Evolutionary conservation across 305 asterid genomes (phyloP), one percentile per base, ranked within the genome.

Genomic region (Solanum chacoense): DNA sequence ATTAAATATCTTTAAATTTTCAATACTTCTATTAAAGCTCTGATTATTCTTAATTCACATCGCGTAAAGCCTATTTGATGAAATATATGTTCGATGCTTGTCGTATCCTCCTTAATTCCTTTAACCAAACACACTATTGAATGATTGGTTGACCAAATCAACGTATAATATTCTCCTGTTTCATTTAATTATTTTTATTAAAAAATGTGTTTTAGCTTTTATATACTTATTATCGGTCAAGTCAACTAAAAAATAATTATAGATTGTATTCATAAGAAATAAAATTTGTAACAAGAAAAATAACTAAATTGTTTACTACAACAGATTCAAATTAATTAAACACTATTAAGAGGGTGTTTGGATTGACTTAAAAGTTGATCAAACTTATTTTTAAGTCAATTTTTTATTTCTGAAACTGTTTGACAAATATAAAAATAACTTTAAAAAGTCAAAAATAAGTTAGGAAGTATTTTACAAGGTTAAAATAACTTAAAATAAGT

Each of bases 61-160:
- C 24, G 5, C 3, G 24, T 55, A 55, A 55, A 18, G 11, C 11
- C 24, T 55, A 55, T 55, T 69, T 65, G 4, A 78, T 86, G 84
- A 38, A 8, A 28, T 32, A 72, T 84, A 85, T 11, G 34, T 74
- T 87, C 40, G 84, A 84, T 79, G 16, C 84, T 73, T 4, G 80
- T 74, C 28, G 36, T 50, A 9, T 79, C 69, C 35, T 26, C 10
- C 35, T 55, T 55, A 18, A 63, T n/a, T 4, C 34, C 26, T 42
- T 91, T 42, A 87, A 86, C 79, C 36, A 11, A 72, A 89, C 83
- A 89, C 89, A 80, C 87, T 40, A 87, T 29, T 69, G 75, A 28
- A 72, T 72, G 32, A 32, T 78, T 28, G 83, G 88, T 81, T 86
- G 90, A 91, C 85, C 85, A 35, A 79, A 88, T 10, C 89, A 85